Evolutionary conservation across 2,329 filamentous ascomycete genomes (phyloP), one percentile per base, ranked within the genome.

Genomic region (Colletotrichum cordylinicola): DNA sequence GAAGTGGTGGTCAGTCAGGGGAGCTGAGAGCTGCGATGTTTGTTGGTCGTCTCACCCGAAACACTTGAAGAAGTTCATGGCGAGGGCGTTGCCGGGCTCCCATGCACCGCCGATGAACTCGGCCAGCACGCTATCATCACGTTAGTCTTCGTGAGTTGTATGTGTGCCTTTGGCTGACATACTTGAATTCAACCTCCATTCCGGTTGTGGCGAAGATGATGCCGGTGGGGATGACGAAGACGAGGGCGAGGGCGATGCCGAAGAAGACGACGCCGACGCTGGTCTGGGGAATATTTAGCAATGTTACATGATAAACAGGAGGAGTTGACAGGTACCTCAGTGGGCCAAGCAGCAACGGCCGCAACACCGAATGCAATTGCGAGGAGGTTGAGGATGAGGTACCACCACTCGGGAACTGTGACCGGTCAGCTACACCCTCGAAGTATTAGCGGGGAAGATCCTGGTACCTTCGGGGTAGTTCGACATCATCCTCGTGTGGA

Each of bases 401-500:
- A 89, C 86, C 86, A 88, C 87, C 86, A 88, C 62, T 88, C 86
- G 0, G 87, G 86, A 1, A 87, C 85, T 75, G 15, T 8, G 1
- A 7, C 1, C 9, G 8, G n/a, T 72, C 7, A 61, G 48, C 35
- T 64, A 7, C 2, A 9, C 15, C 2, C 5, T 16, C 4, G 4
- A 39, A 12, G 13, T n/a, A n/a, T n/a, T n/a, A 4, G 18, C 27
- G 6, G 6, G 27, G 35, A n/a, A 16, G n/a, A 33, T 35, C 43
- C 43, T 1, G n/a, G 3, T 58, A 74, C 72, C 72, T 77, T 89
- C 87, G 5, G 82, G 83, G 77, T 90, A 90, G 1, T 78, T 78
- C 13, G 81, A 80, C 87, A 90, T 90, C 24, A 89, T 83, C 3
- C 86, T 83, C 72, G 85, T 86, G 79, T 90, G 88, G 4, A 88